Evolutionary conservation across 306 rosid species (phyloP).

Genomic region (Fagus crenata): DNA sequence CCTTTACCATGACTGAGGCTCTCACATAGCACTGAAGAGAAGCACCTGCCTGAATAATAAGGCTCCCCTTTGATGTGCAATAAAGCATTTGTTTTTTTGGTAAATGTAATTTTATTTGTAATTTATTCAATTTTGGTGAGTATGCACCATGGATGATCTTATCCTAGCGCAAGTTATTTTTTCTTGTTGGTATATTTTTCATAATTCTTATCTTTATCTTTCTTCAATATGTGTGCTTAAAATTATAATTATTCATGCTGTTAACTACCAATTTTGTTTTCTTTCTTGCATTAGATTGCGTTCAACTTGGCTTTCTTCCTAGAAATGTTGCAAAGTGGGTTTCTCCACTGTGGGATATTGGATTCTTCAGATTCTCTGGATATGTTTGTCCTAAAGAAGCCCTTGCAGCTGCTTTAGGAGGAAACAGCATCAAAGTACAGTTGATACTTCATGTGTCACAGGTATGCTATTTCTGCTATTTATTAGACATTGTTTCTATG

Average conservation of each 20-base stretch:
- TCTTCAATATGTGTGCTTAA: no score
- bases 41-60: background rate
- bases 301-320: conserved; percentile 79
- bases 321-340: conserved; percentile 75
- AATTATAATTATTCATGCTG: conserved; percentile 13
- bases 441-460: conserved; percentile 53
- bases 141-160: background rate
- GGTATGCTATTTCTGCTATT: conserved; percentile 35
- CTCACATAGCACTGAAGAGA: background rate
- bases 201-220: background rate
- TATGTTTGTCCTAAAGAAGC: conserved; percentile 67
- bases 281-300: conserved; percentile 41
- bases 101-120: background rate
- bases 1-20: background rate
- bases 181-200: background rate
- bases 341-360: conserved; percentile 82
- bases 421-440: conserved; percentile 49
- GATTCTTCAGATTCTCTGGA: conserved; percentile 66
- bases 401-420: conserved; percentile 67
- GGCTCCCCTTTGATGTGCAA: background rate
- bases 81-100: background rate
- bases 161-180: background rate
- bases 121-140: background rate
- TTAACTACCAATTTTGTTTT: conserved; percentile 16
- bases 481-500: conserved; percentile 25